These are phyloP conservation scores for Diddensiella santjacobensis DNA, from an alignment of 805 yeast genomes.

Conservation along the genomic window DNA sequence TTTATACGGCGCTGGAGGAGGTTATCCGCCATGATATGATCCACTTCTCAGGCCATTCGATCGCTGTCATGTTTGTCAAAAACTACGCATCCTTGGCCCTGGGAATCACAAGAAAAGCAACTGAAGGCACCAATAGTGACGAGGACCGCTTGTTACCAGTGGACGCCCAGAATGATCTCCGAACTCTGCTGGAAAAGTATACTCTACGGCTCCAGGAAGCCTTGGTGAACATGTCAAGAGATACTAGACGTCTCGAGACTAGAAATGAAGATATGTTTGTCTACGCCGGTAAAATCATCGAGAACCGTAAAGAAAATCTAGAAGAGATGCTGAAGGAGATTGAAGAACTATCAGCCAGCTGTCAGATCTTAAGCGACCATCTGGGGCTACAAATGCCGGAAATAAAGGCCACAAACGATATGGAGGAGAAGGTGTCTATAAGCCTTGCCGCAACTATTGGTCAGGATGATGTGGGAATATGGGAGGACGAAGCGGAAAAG, in stretches of 20 bases:
- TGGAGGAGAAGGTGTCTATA: slow-evolving; percentile 26
- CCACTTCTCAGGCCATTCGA: slow-evolving; percentile 19
- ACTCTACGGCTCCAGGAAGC: slow-evolving; percentile 44
- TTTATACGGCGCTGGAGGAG: slow-evolving; percentile 45
- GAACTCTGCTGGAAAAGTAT: slow-evolving; percentile 44
- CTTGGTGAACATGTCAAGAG: slow-evolving; percentile 37
- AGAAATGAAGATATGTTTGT: slow-evolving; percentile 54
- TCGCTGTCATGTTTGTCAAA: slow-evolving; percentile 42
- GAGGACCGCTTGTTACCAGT: slow-evolving; percentile 13
- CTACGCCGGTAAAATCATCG: slow-evolving; percentile 59
- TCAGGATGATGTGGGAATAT: slow-evolving; percentile 34
- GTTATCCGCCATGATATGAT: slow-evolving; percentile 41
- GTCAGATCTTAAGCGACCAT: slow-evolving; percentile 42
- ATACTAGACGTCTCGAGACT: slow-evolving; percentile 35
- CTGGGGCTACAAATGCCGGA: slow-evolving; percentile 40
- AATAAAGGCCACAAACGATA: slow-evolving; percentile 27
- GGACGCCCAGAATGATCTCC: slow-evolving; percentile 26
- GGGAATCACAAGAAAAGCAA: not conserved
- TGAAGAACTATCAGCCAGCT: slow-evolving; percentile 43
- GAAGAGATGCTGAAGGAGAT: slow-evolving; percentile 21
- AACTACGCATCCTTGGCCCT: slow-evolving; percentile 47
- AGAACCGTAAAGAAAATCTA: slow-evolving; percentile 32
- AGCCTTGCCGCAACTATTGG: slow-evolving; percentile 16
- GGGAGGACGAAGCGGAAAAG: slow-evolving; percentile 67
- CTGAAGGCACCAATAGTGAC: slow-evolving; percentile 46